phyloP scores from a whole-genome alignment of 2,329 filamentous ascomycete species.

The Parafenestella ontariensis region DNA sequence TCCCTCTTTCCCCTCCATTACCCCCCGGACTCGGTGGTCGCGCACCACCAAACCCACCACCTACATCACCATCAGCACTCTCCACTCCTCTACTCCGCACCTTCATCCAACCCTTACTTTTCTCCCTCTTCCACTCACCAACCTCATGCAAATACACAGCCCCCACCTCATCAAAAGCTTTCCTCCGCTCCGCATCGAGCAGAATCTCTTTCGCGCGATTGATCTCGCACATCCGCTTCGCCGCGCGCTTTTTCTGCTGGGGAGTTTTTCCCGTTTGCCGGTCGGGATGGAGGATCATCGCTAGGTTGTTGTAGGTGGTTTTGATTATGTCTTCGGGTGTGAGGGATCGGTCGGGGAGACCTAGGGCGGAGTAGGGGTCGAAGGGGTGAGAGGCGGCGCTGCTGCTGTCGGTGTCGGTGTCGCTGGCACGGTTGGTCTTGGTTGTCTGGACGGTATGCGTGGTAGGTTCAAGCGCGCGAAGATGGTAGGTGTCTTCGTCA shows the following conservation, averaged over 20 bases:
- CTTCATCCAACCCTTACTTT: conserved; percentile 5
- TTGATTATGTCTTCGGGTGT: not conserved
- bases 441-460: not conserved
- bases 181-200: conserved; percentile 3
- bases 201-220: conserved; percentile 5
- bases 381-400: not conserved
- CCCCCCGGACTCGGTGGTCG: too few relatives aligned
- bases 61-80: too few relatives aligned
- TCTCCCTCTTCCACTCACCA: conserved; percentile 3
- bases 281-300: not conserved
- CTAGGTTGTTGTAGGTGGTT: not conserved
- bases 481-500: too few relatives aligned
- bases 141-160: conserved; percentile 1
- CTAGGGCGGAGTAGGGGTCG: not conserved
- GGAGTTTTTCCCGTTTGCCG: not conserved
- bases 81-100: too few relatives aligned
- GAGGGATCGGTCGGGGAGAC: not conserved
- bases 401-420: not conserved
- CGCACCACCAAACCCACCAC: too few relatives aligned
- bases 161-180: conserved; percentile 9
- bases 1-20: too few relatives aligned
- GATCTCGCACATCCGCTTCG: conserved; percentile 5
- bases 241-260: not conserved
- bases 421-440: not conserved
- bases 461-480: not conserved